A percentile compares a stretch with the other conserved stretches of the same genome.
Evolutionary conservation across 805 yeast species (phyloP).

Genomic region (Yamadazyma sp.): DNA sequence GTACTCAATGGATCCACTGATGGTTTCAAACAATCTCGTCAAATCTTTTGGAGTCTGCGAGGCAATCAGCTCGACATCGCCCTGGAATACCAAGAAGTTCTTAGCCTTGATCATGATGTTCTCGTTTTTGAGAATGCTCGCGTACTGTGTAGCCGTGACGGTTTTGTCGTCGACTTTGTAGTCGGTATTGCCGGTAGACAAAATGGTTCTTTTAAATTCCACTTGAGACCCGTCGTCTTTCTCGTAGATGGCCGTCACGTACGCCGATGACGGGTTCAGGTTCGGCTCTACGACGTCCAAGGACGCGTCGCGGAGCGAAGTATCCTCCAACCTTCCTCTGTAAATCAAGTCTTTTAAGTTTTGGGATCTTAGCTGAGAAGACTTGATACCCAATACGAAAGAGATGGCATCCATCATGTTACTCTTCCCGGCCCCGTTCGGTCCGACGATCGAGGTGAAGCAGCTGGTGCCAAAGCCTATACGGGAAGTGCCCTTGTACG

Average conservation of each 20-base stretch:
- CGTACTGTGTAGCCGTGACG: slow-evolving; percentile 65
- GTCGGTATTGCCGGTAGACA: slow-evolving; percentile 58
- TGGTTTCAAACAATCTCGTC: slow-evolving; percentile 70
- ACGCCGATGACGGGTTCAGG: slow-evolving; percentile 50
- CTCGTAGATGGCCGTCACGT: slow-evolving; percentile 77
- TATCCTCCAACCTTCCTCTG: slow-evolving; percentile 49
- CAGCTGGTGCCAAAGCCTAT: slow-evolving; percentile 81
- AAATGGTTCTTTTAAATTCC: slow-evolving; percentile 62
- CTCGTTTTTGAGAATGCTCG: slow-evolving; percentile 65
- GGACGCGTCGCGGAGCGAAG: slow-evolving; percentile 19
- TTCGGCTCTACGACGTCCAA: slow-evolving; percentile 20
- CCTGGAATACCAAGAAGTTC: slow-evolving; percentile 93
- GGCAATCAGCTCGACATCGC: slow-evolving; percentile 93
- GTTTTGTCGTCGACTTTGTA: slow-evolving; percentile 62
- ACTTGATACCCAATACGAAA: slow-evolving; percentile 84
- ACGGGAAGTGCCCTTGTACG: slow-evolving; percentile 73
- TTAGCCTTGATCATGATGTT: slow-evolving; percentile 85
- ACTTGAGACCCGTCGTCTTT: slow-evolving; percentile 57
- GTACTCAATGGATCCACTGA: slow-evolving; percentile 77
- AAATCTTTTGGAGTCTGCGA: slow-evolving; percentile 79
- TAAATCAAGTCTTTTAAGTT: slow-evolving; percentile 76
- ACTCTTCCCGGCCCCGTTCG: slow-evolving; percentile 98
- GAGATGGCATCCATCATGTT: slow-evolving; percentile 97
- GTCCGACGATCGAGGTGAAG: slow-evolving; percentile 92
- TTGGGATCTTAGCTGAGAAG: slow-evolving; percentile 71